phyloP scores from a whole-genome alignment of 345 rosid genomes.

The Populus alba region DNA sequence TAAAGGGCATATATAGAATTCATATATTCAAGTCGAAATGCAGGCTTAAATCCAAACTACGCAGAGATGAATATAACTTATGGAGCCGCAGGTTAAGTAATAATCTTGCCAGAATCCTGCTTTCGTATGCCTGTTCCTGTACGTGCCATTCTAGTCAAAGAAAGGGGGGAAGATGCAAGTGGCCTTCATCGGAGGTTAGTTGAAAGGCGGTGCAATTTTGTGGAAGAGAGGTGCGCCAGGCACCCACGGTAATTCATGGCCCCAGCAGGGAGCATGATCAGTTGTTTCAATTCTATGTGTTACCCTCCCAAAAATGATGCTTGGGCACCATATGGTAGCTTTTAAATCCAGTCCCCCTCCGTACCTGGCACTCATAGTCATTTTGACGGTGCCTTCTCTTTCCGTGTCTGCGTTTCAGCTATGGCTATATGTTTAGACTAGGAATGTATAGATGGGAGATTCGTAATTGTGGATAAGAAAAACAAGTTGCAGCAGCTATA shows the following conservation, averaged over 20 bases:
- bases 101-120: not conserved
- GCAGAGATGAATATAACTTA: not conserved
- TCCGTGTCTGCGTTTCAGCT: constrained; percentile 21
- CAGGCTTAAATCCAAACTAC: not conserved
- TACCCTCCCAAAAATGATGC: constrained; percentile 5
- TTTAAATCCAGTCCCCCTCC: constrained; percentile 42
- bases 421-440: constrained; percentile 16
- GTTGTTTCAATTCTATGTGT: constrained; percentile 13
- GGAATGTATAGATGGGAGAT: constrained; percentile 3
- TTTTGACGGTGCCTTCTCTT: constrained; percentile 23
- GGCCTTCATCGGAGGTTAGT: constrained; percentile 8
- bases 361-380: constrained; percentile 32
- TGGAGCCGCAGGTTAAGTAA: not conserved
- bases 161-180: not conserved
- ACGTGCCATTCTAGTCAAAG: not conserved
- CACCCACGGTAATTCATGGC: constrained; percentile 20
- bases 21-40: not conserved
- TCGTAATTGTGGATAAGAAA: constrained; percentile 9
- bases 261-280: constrained; percentile 19
- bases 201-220: constrained; percentile 26
- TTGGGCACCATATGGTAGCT: constrained; percentile 14
- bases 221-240: constrained; percentile 20
- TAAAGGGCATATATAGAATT: not conserved
- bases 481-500: constrained; percentile 6
- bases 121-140: not conserved